Percentiles rank a stretch among this genome's conserved stretches.
phyloP scores from a whole-genome alignment of 169 alveolate species.

The Fabrea salina region DNA sequence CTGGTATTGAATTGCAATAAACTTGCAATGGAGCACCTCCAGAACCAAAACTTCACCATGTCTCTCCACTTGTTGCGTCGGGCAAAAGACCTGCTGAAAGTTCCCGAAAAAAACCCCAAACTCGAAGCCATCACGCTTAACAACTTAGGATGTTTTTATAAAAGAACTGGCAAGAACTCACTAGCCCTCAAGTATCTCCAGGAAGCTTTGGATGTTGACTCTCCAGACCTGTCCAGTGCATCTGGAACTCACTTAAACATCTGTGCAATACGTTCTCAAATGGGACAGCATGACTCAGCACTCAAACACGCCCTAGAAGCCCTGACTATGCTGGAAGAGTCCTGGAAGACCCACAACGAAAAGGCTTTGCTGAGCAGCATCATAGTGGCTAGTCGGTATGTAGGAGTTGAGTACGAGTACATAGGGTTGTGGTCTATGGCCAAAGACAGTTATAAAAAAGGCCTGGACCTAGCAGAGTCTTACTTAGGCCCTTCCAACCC shows the following conservation, averaged over 20 bases:
- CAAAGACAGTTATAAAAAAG: conserved; percentile 8
- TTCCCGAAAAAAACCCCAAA: not conserved
- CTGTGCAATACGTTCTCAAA: conserved; percentile 78
- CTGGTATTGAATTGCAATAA: conserved; percentile 24
- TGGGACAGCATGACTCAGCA: conserved; percentile 77
- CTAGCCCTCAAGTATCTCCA: conserved; percentile 57
- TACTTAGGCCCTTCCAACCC: not conserved
- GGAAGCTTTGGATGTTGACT: conserved; percentile 60
- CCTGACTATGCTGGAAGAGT: conserved; percentile 1
- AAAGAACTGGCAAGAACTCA: conserved; percentile 50
- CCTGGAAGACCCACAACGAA: too few relatives aligned
- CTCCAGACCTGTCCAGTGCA: conserved; percentile 39
- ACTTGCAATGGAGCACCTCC: conserved; percentile 26
- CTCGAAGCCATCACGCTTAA: conserved; percentile 54
- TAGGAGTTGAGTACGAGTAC: too few relatives aligned
- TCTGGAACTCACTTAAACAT: conserved; percentile 82
- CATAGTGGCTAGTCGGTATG: too few relatives aligned
- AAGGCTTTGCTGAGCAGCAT: too few relatives aligned
- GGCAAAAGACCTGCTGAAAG: not conserved
- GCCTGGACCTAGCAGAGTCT: not conserved
- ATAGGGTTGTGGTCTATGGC: too few relatives aligned
- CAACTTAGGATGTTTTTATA: conserved; percentile 71
- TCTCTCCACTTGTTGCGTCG: conserved; percentile 2
- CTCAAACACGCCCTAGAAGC: conserved; percentile 57
- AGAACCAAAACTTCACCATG: not conserved